phyloP scores from a whole-genome alignment of 1,284 basidiomycete species.

The Sporisorium exsertum region DNA sequence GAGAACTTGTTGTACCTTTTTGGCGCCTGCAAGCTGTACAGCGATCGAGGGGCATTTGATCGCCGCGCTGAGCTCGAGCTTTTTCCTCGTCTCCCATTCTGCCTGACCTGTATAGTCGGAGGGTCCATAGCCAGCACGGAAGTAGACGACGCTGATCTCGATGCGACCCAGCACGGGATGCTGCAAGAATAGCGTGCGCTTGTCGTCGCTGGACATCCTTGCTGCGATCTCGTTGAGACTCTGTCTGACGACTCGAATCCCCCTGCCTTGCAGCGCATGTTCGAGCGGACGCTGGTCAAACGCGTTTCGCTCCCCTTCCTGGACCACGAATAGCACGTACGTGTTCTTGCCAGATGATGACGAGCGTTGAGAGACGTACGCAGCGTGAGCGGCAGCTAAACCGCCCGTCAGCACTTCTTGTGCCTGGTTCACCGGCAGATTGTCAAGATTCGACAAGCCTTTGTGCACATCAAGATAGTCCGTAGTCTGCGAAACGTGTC shows the following conservation, averaged over 20 bases:
- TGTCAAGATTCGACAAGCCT: slow-evolving; percentile 73
- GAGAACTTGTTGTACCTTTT: slow-evolving; percentile 94
- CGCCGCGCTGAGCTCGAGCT: slow-evolving; percentile 82
- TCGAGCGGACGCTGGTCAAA: slow-evolving; percentile 94
- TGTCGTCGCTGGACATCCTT: slow-evolving; percentile 3
- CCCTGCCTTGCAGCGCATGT: slow-evolving; percentile 80
- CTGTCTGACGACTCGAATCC: slow-evolving; percentile 50
- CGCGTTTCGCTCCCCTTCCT: slow-evolving; percentile 89
- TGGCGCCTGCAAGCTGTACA: slow-evolving; percentile 91
- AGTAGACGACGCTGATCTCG: slow-evolving; percentile 88
- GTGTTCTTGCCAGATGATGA: slow-evolving; percentile 11
- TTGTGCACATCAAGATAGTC: slow-evolving; percentile 73
- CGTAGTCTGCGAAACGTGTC: slow-evolving; percentile 52
- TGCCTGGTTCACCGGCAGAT: slow-evolving; percentile 82
- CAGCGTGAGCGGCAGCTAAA: slow-evolving; percentile 81
- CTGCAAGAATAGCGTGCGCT: slow-evolving; percentile 12
- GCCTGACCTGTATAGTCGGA: slow-evolving; percentile 79
- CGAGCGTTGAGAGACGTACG: slow-evolving; percentile 73
- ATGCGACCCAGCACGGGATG: slow-evolving; percentile 58
- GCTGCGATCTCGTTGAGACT: slow-evolving; percentile 52
- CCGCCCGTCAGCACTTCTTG: slow-evolving; percentile 80
- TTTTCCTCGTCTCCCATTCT: slow-evolving; percentile 79
- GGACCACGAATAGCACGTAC: slow-evolving; percentile 86
- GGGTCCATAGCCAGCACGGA: slow-evolving; percentile 87
- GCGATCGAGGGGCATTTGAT: slow-evolving; percentile 94